phyloP scores from a whole-genome alignment of 2,329 filamentous ascomycete species.

The Nannizziopsis arthrosporioides region DNA sequence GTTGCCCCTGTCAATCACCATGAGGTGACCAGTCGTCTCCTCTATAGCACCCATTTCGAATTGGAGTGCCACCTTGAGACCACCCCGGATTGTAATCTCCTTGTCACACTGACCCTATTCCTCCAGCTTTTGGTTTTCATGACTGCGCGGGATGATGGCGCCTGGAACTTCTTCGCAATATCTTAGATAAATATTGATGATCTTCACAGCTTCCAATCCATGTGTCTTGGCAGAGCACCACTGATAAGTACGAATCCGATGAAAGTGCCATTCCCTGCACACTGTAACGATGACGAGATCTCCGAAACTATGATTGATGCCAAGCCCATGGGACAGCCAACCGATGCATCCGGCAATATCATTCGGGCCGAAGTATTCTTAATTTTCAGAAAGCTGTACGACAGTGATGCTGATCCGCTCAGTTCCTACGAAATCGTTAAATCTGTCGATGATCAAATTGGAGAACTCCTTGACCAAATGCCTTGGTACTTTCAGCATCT shows the following conservation, averaged over 20 bases:
- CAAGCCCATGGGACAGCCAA: slow-evolving; percentile 17
- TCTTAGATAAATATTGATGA: too few relatives aligned
- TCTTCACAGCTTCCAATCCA: slow-evolving; percentile 19
- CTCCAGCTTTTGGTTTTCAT: too few relatives aligned
- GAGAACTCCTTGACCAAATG: slow-evolving; percentile 15
- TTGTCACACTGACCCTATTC: background rate
- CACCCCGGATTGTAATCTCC: background rate
- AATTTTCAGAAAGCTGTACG: slow-evolving; percentile 17
- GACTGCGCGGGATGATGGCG: background rate
- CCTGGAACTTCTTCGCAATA: background rate
- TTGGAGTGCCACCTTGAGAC: too few relatives aligned
- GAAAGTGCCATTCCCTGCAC: slow-evolving; percentile 19
- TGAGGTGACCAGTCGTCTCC: too few relatives aligned
- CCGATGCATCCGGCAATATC: slow-evolving; percentile 18
- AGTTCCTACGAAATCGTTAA: slow-evolving; percentile 18
- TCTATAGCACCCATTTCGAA: too few relatives aligned
- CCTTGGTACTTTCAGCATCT: slow-evolving; percentile 21
- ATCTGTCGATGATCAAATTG: slow-evolving; percentile 18
- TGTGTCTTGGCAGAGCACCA: slow-evolving; percentile 20
- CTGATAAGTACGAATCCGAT: slow-evolving; percentile 18
- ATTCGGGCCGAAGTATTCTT: slow-evolving; percentile 17
- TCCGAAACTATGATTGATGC: slow-evolving; percentile 15
- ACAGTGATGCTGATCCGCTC: slow-evolving; percentile 15
- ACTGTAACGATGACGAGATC: slow-evolving; percentile 21
- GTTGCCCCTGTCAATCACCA: too few relatives aligned